Percentiles rank a stretch among this genome's conserved stretches.
Evolutionary conservation across 83 land plant species (phyloP).

Genomic region (Isoetes engelmannii): DNA sequence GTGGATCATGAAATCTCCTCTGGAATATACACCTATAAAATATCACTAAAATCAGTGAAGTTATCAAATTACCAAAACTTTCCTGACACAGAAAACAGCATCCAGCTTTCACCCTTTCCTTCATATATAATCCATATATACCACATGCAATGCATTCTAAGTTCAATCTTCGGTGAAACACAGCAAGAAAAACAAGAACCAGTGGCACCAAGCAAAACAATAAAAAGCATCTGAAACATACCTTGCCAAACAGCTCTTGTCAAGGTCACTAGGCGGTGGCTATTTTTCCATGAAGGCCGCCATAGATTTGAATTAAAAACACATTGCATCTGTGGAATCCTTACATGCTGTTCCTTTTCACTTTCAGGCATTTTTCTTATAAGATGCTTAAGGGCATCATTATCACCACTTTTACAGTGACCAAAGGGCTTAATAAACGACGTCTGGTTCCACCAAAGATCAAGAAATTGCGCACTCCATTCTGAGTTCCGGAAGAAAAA

Average conservation of each 20-base stretch:
- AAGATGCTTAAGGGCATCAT: slow-evolving; percentile 51
- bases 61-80: too few species aligned
- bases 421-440: slow-evolving; percentile 48
- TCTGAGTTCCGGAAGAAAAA: slow-evolving; percentile 58
- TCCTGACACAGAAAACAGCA: too few species aligned
- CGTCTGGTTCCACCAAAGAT: slow-evolving; percentile 64
- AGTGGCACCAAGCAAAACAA: too few species aligned
- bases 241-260: slow-evolving; percentile 57
- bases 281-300: slow-evolving; percentile 49
- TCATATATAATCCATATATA: too few species aligned
- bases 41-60: not conserved
- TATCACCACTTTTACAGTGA: slow-evolving; percentile 62
- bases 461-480: slow-evolving; percentile 56
- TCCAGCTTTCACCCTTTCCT: too few species aligned
- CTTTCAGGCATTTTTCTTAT: slow-evolving; percentile 28
- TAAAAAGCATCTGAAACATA: slow-evolving; percentile 4
- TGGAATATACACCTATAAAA: slow-evolving; percentile 34
- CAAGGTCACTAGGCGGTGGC: slow-evolving; percentile 45
- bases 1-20: slow-evolving; percentile 52
- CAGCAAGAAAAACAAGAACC: too few species aligned
- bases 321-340: slow-evolving; percentile 57
- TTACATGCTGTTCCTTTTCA: slow-evolving; percentile 40
- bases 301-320: slow-evolving; percentile 63
- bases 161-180: too few species aligned
- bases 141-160: too few species aligned